Percentiles rank a stretch among this genome's conserved stretches.
phyloP scores from a whole-genome alignment of 345 rosid species.

The Citropsis articulata region DNA sequence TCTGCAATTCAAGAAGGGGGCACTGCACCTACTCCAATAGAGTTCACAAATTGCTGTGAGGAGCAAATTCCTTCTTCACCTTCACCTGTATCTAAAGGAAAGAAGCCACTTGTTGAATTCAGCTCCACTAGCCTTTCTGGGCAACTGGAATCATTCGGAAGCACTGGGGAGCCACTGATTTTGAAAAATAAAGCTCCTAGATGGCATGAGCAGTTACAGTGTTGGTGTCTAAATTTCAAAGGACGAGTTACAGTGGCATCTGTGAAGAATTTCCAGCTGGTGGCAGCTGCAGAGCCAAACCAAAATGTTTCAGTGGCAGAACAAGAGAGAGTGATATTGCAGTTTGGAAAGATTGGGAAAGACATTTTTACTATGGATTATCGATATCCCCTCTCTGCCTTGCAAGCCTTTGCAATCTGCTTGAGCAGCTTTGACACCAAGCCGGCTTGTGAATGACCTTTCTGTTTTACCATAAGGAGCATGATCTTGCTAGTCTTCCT shows the following conservation, averaged over 20 bases:
- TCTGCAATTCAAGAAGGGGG: constrained; percentile 72
- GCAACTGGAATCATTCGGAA: constrained; percentile 6
- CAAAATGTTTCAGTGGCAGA: constrained; percentile 56
- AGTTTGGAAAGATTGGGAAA: constrained; percentile 92
- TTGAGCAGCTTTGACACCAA: constrained; percentile 96
- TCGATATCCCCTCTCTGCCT: constrained; percentile 87
- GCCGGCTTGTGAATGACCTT: constrained; percentile 75
- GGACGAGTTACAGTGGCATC: constrained; percentile 95
- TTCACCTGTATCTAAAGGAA: constrained; percentile 28
- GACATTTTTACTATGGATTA: constrained; percentile 97
- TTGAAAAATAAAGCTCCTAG: constrained; percentile 90
- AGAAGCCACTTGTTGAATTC: constrained; percentile 34
- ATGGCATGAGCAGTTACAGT: constrained; percentile 96
- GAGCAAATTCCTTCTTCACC: constrained; percentile 19
- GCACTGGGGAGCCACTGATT: constrained; percentile 41
- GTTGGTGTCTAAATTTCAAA: constrained; percentile 92
- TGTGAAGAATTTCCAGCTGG: constrained; percentile 91
- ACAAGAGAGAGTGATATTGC: constrained; percentile 74
- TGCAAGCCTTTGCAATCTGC: constrained; percentile 95
- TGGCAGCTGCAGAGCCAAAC: constrained; percentile 52
- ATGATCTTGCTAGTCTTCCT: constrained; percentile 18
- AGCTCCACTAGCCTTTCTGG: constrained; percentile 38
- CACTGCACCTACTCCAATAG: constrained; percentile 48
- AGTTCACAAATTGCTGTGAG: constrained; percentile 27
- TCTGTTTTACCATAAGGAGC: constrained; percentile 14